phyloP scores from a whole-genome alignment of 345 rosid species.

The Litchi chinensis region DNA sequence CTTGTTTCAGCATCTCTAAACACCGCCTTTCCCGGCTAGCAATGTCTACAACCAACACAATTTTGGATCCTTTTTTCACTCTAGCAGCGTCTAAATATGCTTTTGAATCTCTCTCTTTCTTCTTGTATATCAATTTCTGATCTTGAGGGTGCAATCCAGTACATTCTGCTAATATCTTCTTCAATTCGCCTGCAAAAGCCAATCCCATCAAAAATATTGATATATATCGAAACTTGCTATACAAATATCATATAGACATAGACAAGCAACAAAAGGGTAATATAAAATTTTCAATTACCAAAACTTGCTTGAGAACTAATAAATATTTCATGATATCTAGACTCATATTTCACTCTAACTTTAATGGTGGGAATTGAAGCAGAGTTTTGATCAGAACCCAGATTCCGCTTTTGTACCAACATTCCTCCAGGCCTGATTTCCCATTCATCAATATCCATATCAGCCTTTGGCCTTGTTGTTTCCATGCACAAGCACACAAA shows the following conservation, averaged over 20 bases:
- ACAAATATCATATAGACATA: not conserved
- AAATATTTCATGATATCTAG: constrained; percentile 35
- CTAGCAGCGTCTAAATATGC: constrained; percentile 48
- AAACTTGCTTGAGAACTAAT: constrained; percentile 59
- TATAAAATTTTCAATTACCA: constrained; percentile 33
- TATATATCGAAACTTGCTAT: too few relatives aligned
- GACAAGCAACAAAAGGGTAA: not conserved
- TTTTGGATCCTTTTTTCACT: constrained; percentile 56
- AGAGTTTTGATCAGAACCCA: constrained; percentile 33
- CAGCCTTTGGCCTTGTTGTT: constrained; percentile 22
- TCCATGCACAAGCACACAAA: constrained; percentile 1
- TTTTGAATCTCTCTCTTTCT: constrained; percentile 63
- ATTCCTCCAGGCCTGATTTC: constrained; percentile 70
- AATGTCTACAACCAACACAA: constrained; percentile 54
- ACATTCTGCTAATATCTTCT: constrained; percentile 50
- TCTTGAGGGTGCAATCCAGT: constrained; percentile 57
- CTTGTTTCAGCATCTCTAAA: constrained; percentile 46
- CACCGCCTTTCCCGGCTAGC: constrained; percentile 48
- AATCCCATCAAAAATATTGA: not conserved
- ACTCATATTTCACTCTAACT: constrained; percentile 52
- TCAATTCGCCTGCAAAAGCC: constrained; percentile 50
- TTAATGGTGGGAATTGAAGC: constrained; percentile 39
- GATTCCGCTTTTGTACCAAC: constrained; percentile 58
- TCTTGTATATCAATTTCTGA: constrained; percentile 57
- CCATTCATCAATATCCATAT: constrained; percentile 36